A percentile compares a stretch with the other conserved stretches of the same genome.
These are phyloP conservation scores for Ceratorhiza oryzae-sativae DNA, from an alignment of 1,284 basidiomycete genomes.

Conservation along the genomic window DNA sequence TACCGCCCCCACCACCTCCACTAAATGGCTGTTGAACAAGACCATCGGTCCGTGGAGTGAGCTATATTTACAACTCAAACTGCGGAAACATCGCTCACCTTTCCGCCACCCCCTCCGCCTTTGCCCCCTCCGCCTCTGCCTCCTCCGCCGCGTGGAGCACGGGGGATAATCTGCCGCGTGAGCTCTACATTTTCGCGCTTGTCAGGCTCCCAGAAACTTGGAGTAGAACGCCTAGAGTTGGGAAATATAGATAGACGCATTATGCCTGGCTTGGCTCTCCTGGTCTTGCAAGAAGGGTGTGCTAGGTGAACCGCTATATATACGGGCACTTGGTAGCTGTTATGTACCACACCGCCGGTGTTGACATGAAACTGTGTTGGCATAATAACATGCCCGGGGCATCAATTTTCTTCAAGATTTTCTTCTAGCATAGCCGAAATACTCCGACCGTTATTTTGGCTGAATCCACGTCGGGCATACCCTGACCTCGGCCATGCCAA, in stretches of 20 bases:
- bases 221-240: not conserved
- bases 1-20: not conserved
- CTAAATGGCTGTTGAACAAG: no score
- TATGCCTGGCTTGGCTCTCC: not conserved
- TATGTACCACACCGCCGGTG: no score
- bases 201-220: not conserved
- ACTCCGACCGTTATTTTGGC: not conserved
- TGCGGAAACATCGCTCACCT: not conserved
- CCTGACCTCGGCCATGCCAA: not conserved
- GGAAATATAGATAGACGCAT: constrained; percentile 13
- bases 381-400: no score
- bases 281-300: no score
- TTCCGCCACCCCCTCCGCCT: constrained; percentile 13
- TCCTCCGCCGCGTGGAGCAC: constrained; percentile 11
- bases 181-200: not conserved
- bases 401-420: not conserved
- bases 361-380: no score
- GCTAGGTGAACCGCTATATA: no score
- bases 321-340: no score
- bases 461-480: not conserved
- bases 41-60: no score
- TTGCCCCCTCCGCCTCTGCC: constrained; percentile 20
- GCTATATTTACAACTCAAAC: not conserved
- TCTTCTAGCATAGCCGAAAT: not conserved
- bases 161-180: not conserved